Evolutionary conservation across 352 stramenopile genomes (phyloP).

Genomic region (Pythium coloratum): DNA sequence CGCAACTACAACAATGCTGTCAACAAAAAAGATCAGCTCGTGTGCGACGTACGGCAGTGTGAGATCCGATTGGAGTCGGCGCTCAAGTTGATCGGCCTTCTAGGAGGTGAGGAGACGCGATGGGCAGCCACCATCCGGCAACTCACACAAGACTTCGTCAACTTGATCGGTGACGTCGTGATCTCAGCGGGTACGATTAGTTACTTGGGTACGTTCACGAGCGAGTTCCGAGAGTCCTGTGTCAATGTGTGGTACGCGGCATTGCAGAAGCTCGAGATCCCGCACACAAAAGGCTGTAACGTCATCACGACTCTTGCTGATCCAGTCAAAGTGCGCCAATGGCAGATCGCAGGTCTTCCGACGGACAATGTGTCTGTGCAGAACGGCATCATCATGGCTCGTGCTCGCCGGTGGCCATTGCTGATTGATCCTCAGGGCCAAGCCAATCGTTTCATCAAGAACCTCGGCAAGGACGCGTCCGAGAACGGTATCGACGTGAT

Average conservation of each 20-base stretch:
- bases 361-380: conserved; percentile 91
- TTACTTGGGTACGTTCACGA: conserved; percentile 93
- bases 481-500: conserved; percentile 87
- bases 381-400: conserved; percentile 93
- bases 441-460: conserved; percentile 94
- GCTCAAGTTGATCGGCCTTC: conserved; percentile 88
- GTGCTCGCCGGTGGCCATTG: conserved; percentile 87
- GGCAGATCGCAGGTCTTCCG: conserved; percentile 91
- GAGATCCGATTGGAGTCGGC: conserved; percentile 89
- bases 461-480: conserved; percentile 81
- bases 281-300: conserved; percentile 84
- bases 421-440: conserved; percentile 93
- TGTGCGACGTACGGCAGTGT: conserved; percentile 76
- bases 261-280: conserved; percentile 68
- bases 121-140: conserved; percentile 88
- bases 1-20: conserved; percentile 85
- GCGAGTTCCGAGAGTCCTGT: conserved; percentile 88
- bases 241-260: conserved; percentile 84
- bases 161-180: conserved; percentile 91
- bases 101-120: conserved; percentile 89
- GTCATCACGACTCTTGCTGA: conserved; percentile 89
- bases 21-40: conserved; percentile 87
- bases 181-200: conserved; percentile 92
- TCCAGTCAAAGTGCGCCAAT: conserved; percentile 88
- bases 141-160: conserved; percentile 78